Evolutionary conservation across 805 yeast genomes (phyloP).

Genomic region (Ogataea trehaloabstinens): DNA sequence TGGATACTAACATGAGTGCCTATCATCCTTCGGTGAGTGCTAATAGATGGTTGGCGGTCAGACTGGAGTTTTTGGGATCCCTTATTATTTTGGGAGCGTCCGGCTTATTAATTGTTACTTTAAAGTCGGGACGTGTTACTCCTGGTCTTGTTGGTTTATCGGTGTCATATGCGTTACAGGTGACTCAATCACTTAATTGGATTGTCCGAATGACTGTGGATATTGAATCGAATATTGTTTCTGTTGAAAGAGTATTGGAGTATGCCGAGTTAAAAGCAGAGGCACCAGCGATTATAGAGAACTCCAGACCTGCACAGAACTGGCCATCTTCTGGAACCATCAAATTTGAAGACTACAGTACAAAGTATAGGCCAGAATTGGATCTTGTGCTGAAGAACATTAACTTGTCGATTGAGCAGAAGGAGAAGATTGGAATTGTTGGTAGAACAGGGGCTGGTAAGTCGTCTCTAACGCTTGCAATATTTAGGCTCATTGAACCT

Average conservation of each 20-base stretch:
- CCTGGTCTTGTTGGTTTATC: conserved; percentile 95
- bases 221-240: conserved; percentile 93
- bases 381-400: conserved; percentile 76
- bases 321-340: conserved; percentile 81
- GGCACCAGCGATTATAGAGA: conserved; percentile 59
- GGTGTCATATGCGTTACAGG: conserved; percentile 87
- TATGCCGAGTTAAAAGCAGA: conserved; percentile 58
- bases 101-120: conserved; percentile 69
- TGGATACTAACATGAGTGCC: conserved; percentile 88
- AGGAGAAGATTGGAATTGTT: conserved; percentile 91
- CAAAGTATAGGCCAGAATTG: conserved; percentile 78
- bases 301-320: conserved; percentile 52
- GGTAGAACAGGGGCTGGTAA: conserved; percentile 98
- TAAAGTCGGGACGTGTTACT: conserved; percentile 65
- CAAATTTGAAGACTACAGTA: conserved; percentile 68
- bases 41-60: conserved; percentile 95
- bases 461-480: conserved; percentile 77
- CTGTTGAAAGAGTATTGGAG: conserved; percentile 67
- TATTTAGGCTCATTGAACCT: conserved; percentile 82
- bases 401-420: conserved; percentile 58
- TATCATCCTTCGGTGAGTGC: conserved; percentile 90
- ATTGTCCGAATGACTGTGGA: conserved; percentile 98
- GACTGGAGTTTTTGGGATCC: conserved; percentile 90
- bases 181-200: conserved; percentile 94
- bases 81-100: conserved; percentile 85